Base-by-base conservation (phyloP, 352 stramenopile species). In the Pythium oligandrum region DNA sequence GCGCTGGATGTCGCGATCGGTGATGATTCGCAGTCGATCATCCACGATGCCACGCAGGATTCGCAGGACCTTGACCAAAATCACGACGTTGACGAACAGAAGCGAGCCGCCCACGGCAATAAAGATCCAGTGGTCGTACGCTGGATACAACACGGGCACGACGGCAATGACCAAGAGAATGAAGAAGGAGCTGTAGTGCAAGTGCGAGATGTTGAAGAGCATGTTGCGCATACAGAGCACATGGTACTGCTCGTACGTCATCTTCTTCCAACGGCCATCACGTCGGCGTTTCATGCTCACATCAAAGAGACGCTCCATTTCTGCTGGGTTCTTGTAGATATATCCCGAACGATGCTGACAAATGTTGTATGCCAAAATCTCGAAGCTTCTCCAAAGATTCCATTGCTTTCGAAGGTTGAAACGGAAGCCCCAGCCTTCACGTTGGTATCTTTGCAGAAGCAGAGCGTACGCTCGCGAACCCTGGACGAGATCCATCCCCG, bases 361-460 rank as follows among this genome's bases (percentile, higher is more conserved):
- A 55, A 95, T 88, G 50, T 95, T 95, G 72, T 90, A 93, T 48
- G 84, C 84, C 6, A 95, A 63, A 48, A 95, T 78, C 63, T 95
- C 84, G 40, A 95, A 90, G 49, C 80, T 90, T 54, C 92, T 95
- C 79, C 81, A 95, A 4, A 93, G 62, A 30, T 88, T 70, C 77
- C 82, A 95, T 50, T 95, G 84, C 65, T 90, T 90, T 42, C 73
- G 66, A 12, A 90, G 34, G 42, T 93, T 90, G 66, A 92, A 85
- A 40, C 61, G 75, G 54, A 92, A 93, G 33, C 74, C 63, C 75
- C 79, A 91, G 6, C 84, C 80, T 77, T 95, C 82, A 34, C 73
- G 80, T 48, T 90, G 63, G 42, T 93, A 93, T 7, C 82, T 66
- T 42, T 93, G 79, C 12, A 90, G 61, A 12, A 94, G 58, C 12